These are phyloP conservation scores for Mycena galopus DNA, from an alignment of 768 basidiomycete species.

Conservation along the genomic window DNA sequence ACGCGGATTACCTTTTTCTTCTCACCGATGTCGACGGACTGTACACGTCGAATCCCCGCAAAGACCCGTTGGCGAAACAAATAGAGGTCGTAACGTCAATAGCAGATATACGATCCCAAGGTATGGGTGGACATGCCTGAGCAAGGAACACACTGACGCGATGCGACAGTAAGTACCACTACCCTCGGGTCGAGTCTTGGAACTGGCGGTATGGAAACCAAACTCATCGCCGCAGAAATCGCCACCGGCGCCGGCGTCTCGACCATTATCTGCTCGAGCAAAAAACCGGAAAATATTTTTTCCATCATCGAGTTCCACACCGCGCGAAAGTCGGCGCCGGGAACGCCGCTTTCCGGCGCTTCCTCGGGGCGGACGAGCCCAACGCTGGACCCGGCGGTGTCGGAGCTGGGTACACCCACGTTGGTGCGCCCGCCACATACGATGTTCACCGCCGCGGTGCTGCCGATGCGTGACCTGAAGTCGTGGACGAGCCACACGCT, in stretches of 20 bases:
- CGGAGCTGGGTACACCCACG: conserved; percentile 35
- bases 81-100: conserved; percentile 90
- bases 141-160: conserved; percentile 13
- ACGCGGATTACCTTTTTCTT: conserved; percentile 97
- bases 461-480: conserved; percentile 88
- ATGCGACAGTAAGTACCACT: conserved; percentile 82
- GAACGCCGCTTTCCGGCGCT: conserved; percentile 49
- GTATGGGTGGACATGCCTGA: conserved; percentile 52
- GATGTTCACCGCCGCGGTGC: conserved; percentile 79
- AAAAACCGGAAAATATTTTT: conserved; percentile 79
- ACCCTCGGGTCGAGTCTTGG: conserved; percentile 95
- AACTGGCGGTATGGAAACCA: conserved; percentile 99
- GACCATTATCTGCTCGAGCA: conserved; percentile 91
- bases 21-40: conserved; percentile 97
- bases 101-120: conserved; percentile 82
- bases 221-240: conserved; percentile 97
- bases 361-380: conserved; percentile 42
- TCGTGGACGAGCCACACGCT: conserved; percentile 98
- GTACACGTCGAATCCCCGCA: conserved; percentile 95
- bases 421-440: conserved; percentile 84
- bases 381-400: conserved; percentile 35
- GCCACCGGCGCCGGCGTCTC: conserved; percentile 95
- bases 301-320: conserved; percentile 85
- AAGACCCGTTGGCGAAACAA: conserved; percentile 84
- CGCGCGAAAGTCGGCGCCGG: conserved; percentile 53